Evolutionary conservation across 257 asterid genomes (phyloP), one percentile per base, ranked within the genome.

Genomic region (Lithospermum erythrorhizon): DNA sequence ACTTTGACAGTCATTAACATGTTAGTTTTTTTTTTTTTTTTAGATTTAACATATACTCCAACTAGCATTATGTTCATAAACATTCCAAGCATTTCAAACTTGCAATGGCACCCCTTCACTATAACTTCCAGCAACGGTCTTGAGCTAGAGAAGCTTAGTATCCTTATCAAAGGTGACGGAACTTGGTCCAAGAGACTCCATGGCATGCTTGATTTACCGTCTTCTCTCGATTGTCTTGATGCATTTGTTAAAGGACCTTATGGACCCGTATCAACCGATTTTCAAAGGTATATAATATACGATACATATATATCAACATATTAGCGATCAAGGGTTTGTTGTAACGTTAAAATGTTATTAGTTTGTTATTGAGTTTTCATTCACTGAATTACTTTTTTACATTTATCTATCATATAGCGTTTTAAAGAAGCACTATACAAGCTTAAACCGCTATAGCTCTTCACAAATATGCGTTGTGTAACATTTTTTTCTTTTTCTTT

Each of bases 81-180:
- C 67, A 73, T 88, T 52, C 94, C 95, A 0, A 78, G 81, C 74
- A 76, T 91, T 58, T 91, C 95, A 2, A 91, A 75, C 73, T 6
- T 86, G 64, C 98, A 91, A 48, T 91, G 98, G 98, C 98, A 91
- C 79, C 96, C 98, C 11, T 88, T 91, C 27, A 88, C 93, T 3
- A 67, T 88, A 45, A 73, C 62, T 70, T 91, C 98, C 16, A 87
- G 81, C 68, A 86, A 94, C 61, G 70, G 58, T 60, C 62, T 88
- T 70, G 98, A 91, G 67, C 64, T 79, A 1, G 96, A 91, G 32
- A 83, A 71, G 71, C 72, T 91, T 0, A 86, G 94, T 55, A 82
- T 85, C 25, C 68, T 77, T 6, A 70, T 91, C 21, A 91, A 91
- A 70, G 76, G 72, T 0, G 95, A 87, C 61, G 96, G 98, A 67